Percentiles rank a stretch among this genome's conserved stretches.
These are phyloP conservation scores for Kandelia obovata DNA, from an alignment of 345 rosid genomes.

Conservation along the genomic window DNA sequence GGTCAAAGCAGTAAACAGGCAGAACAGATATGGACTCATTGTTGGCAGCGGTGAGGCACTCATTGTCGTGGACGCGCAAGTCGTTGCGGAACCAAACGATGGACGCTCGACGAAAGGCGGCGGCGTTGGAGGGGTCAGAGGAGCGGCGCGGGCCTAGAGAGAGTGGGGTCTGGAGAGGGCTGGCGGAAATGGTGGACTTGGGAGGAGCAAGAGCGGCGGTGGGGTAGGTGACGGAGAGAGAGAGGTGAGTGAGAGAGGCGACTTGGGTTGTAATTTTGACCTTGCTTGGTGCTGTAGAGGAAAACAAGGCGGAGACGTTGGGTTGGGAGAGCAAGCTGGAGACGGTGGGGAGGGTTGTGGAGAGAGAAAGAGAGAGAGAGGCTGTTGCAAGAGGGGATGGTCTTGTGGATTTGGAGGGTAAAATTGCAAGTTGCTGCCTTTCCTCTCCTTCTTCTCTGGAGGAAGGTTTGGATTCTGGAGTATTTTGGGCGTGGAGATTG, in stretches of 20 bases:
- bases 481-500: slow-evolving; percentile 26
- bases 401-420: slow-evolving; percentile 26
- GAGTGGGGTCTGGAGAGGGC: slow-evolving; percentile 80
- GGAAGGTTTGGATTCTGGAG: slow-evolving; percentile 29
- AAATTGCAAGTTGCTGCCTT: slow-evolving; percentile 26
- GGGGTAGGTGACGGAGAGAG: slow-evolving; percentile 45
- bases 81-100: slow-evolving; percentile 94
- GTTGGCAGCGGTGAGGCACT: slow-evolving; percentile 74
- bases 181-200: slow-evolving; percentile 74
- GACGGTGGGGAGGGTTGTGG: slow-evolving; percentile 36
- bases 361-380: slow-evolving; percentile 53
- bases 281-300: slow-evolving; percentile 49
- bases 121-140: slow-evolving; percentile 76
- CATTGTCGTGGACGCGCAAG: slow-evolving; percentile 92
- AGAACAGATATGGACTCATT: slow-evolving; percentile 78
- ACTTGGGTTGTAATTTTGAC: slow-evolving; percentile 74
- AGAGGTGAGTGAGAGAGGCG: slow-evolving; percentile 47
- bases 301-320: slow-evolving; percentile 39
- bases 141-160: slow-evolving; percentile 82
- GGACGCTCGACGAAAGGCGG: slow-evolving; percentile 79
- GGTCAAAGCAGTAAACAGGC: slow-evolving; percentile 96
- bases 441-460: slow-evolving; percentile 20
- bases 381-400: slow-evolving; percentile 60
- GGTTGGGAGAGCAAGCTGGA: slow-evolving; percentile 48
- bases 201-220: slow-evolving; percentile 38